phyloP scores from a whole-genome alignment of 1,284 basidiomycete species.

The Trametes polyzona region DNA sequence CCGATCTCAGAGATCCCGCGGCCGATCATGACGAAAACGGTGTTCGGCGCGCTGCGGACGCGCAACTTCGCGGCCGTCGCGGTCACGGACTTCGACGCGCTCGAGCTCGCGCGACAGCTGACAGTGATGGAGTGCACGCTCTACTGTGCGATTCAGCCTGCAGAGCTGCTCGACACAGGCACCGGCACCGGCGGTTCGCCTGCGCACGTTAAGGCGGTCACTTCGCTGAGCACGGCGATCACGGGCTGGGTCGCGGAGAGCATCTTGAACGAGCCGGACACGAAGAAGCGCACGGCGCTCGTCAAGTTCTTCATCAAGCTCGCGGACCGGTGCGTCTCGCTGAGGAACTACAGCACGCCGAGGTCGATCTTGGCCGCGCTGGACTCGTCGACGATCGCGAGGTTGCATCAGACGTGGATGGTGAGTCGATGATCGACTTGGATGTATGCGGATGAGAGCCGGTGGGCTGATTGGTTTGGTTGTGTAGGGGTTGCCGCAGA shows the following conservation, averaged over 20 bases:
- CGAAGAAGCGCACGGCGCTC: slow-evolving; percentile 82
- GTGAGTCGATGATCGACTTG: slow-evolving; percentile 49
- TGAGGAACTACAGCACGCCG: slow-evolving; percentile 93
- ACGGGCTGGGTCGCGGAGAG: slow-evolving; percentile 97
- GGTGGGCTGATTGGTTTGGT: slow-evolving; percentile 25
- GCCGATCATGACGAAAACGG: slow-evolving; percentile 83
- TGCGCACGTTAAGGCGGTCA: slow-evolving; percentile 80
- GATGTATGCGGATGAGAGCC: slow-evolving; percentile 1
- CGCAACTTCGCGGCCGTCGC: slow-evolving; percentile 63
- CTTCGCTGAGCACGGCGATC: slow-evolving; percentile 87
- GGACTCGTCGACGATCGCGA: slow-evolving; percentile 92
- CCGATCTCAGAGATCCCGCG: slow-evolving; percentile 68
- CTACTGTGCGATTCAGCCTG: slow-evolving; percentile 85
- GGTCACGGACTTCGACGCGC: slow-evolving; percentile 90
- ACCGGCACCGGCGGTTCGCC: slow-evolving; percentile 62
- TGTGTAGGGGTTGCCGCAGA: slow-evolving; percentile 79
- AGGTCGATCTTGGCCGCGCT: slow-evolving; percentile 93
- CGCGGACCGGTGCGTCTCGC: slow-evolving; percentile 83
- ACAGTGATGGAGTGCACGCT: slow-evolving; percentile 93
- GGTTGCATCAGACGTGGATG: slow-evolving; percentile 91
- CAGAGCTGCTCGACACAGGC: slow-evolving; percentile 86
- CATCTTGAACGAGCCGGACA: slow-evolving; percentile 87
- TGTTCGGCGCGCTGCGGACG: slow-evolving; percentile 66
- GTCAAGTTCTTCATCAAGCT: slow-evolving; percentile 98
- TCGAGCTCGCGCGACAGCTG: slow-evolving; percentile 93